Percentiles rank a stretch among this genome's conserved stretches.
Evolutionary conservation across 1,139 yeast genomes (phyloP).

Genomic region (Suhomyces coccinellae): DNA sequence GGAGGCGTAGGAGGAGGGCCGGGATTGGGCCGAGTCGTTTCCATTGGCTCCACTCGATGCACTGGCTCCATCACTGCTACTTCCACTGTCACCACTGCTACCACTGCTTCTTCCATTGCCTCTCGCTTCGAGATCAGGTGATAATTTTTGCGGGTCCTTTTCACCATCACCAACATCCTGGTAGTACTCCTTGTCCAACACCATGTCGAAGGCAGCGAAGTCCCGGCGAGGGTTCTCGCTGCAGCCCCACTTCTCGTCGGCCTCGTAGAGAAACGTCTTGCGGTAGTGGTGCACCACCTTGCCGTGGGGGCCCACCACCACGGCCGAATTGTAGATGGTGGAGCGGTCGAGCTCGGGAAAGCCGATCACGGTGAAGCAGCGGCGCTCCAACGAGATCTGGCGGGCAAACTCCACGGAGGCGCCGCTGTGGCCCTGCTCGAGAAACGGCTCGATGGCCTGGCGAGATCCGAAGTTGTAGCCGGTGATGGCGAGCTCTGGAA

Average conservation of each 20-base stretch:
- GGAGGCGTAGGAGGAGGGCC: neutral
- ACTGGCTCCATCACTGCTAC: too few species aligned
- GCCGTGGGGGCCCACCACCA: slow-evolving; percentile 62
- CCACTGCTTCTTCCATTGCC: too few species aligned
- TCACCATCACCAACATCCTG: neutral
- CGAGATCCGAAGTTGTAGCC: slow-evolving; percentile 71
- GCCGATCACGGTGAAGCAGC: slow-evolving; percentile 77
- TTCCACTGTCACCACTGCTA: too few species aligned
- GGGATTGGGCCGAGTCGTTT: too few species aligned
- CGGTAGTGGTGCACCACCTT: slow-evolving; percentile 64
- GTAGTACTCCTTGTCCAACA: slow-evolving; percentile 33
- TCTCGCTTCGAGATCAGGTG: too few species aligned
- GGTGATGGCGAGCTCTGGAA: slow-evolving; percentile 84
- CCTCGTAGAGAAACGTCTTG: slow-evolving; percentile 73
- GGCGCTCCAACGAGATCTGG: slow-evolving; percentile 47
- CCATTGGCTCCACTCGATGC: too few species aligned
- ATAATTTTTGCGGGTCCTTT: too few species aligned
- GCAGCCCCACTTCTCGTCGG: slow-evolving; percentile 85
- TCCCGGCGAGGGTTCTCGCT: slow-evolving; percentile 58
- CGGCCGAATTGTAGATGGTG: slow-evolving; percentile 69
- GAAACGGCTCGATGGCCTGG: slow-evolving; percentile 57
- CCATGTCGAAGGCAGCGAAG: slow-evolving; percentile 45
- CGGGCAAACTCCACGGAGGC: slow-evolving; percentile 56
- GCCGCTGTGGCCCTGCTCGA: slow-evolving; percentile 41
- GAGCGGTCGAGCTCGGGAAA: slow-evolving; percentile 61